Evolutionary conservation across 768 basidiomycete species (phyloP).

Genomic region (Grammothele lineata): DNA sequence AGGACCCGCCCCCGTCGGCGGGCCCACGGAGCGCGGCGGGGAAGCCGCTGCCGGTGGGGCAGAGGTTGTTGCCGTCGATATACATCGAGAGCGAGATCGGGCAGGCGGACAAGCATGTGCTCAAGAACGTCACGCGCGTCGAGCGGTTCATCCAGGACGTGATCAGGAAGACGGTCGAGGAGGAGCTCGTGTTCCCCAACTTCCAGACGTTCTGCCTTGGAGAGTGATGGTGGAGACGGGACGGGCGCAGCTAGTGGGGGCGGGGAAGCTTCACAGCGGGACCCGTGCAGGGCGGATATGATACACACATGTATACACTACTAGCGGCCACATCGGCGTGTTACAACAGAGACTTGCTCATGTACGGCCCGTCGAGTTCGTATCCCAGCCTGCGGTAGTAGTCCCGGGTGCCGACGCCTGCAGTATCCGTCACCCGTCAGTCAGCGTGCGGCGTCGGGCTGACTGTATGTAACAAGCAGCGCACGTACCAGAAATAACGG

Average conservation of each 20-base stretch:
- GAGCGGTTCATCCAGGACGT: slow-evolving; percentile 96
- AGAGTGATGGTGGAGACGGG: no score
- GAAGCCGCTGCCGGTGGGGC: slow-evolving; percentile 76
- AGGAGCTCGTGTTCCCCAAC: slow-evolving; percentile 94
- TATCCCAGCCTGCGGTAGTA: slow-evolving; percentile 96
- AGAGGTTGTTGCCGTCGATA: slow-evolving; percentile 79
- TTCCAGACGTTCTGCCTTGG: slow-evolving; percentile 66
- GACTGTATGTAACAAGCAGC: no score
- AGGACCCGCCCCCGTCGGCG: slow-evolving; percentile 38
- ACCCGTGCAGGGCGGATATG: no score
- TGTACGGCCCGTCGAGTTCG: slow-evolving; percentile 93
- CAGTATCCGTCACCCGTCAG: no score
- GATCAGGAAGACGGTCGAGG: slow-evolving; percentile 90
- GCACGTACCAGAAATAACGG: slow-evolving; percentile 87
- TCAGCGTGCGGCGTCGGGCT: no score
- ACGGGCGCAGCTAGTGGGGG: no score
- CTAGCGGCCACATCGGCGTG: slow-evolving; percentile 6
- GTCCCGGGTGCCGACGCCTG: slow-evolving; percentile 93
- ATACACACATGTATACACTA: slow-evolving; percentile 9
- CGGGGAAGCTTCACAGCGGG: no score
- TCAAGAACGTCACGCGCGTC: slow-evolving; percentile 93
- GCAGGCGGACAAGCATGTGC: slow-evolving; percentile 89
- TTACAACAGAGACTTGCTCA: slow-evolving; percentile 74
- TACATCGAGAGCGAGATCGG: slow-evolving; percentile 97
- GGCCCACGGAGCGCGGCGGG: slow-evolving; percentile 33